Base-by-base conservation (phyloP, 345 rosid species). In the Leavenworthia alabamica region DNA sequence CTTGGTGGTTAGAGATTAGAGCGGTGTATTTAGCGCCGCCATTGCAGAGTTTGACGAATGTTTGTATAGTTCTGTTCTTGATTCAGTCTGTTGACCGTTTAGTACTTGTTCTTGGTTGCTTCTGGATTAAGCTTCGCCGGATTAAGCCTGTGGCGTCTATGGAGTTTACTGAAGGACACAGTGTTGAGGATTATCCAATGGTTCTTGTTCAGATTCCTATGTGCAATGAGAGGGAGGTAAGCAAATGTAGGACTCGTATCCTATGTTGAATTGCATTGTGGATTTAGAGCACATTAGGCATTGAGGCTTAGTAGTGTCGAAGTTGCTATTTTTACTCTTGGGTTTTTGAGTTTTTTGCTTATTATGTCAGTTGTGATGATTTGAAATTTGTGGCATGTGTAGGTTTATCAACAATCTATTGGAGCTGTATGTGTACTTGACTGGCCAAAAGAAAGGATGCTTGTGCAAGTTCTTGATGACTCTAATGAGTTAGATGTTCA, bases 171-270 rank as follows among this genome's bases (percentile, higher is more conserved):
- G 47, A 42, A 42, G 47, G 47, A 4, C 6, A 3, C 0, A 42
- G 24, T 0, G 5, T 42, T 10, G 83, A 79, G 13, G 83, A 77
- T 59, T 88, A 80, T 71, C 96, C 98, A 1, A 91, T 91, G 96
- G 95, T 91, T 7, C 71, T 91, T 64, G 80, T 91, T 31, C 98
- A 91, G 80, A 90, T 90, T 64, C 97, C 97, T 3, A 90, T 90
- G 96, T 90, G 97, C 82, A 90, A 90, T 68, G 96, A 90, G 85
- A 82, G 69, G 85, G 97, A 91, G 96, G 98, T 91, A 84, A 83
- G 95, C 80, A 57, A 65, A 83, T 66, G 84, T 81, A 74, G 32
- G 32, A 7, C 32, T 7, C 32, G 31, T 28, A 6, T 7, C 32
- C 8, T 2, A 7, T 7, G 32, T 28, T 27, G 22, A 20, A 20